Percentiles rank a stretch among this genome's conserved stretches.
Evolutionary conservation across 2,329 filamentous ascomycete genomes (phyloP).

Genomic region (Fusarium incarnatum): DNA sequence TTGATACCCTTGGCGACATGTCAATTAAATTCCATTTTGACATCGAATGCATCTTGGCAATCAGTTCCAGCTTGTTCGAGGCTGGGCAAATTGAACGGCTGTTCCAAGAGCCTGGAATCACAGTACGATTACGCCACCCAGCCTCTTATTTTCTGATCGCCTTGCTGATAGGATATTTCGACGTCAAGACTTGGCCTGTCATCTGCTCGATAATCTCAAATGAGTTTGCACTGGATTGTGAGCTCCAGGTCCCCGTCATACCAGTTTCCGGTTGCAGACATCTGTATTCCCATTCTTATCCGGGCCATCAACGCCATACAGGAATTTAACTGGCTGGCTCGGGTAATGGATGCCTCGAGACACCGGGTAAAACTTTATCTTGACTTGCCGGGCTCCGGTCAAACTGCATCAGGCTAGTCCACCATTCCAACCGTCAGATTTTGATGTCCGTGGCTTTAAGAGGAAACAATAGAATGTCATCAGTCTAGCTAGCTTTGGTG

Average conservation of each 20-base stretch:
- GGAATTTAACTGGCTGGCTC: rapidly evolving
- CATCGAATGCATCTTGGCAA: no score
- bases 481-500: neutral
- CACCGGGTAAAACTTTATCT: neutral
- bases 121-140: neutral
- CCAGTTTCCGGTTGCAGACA: neutral
- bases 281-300: neutral
- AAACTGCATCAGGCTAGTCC: neutral
- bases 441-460: neutral
- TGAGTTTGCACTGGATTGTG: neutral
- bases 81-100: neutral
- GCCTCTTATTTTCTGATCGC: no score
- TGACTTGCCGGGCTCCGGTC: no score
- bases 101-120: neutral
- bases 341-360: neutral
- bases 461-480: no score
- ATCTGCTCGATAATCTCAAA: neutral
- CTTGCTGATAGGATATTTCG: rapidly evolving
- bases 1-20: rapidly evolving
- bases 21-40: rapidly evolving
- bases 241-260: rapidly evolving
- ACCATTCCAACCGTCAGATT: neutral
- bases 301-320: rapidly evolving
- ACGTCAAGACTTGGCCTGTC: no score
- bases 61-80: neutral